These are phyloP conservation scores for Phytophthora megakarya DNA, from an alignment of 352 stramenopile genomes.

Conservation along the genomic window DNA sequence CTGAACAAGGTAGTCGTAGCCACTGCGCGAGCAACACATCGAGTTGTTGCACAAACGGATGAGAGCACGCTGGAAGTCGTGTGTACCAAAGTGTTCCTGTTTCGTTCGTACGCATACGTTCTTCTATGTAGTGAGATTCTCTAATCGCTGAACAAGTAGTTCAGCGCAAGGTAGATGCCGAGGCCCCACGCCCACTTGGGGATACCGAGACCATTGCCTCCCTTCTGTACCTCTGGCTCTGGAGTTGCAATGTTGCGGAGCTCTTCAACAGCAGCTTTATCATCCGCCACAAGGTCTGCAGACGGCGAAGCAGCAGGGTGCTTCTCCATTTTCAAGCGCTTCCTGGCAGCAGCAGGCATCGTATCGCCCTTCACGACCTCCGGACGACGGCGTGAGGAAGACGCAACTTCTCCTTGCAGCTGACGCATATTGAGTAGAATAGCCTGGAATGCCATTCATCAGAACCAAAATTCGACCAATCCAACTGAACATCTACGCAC, in stretches of 20 bases:
- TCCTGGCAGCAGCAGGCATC: constrained; percentile 54
- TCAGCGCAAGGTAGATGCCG: constrained; percentile 68
- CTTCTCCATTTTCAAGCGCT: constrained; percentile 76
- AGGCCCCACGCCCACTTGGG: constrained; percentile 73
- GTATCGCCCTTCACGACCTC: constrained; percentile 60
- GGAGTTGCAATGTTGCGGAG: constrained; percentile 54
- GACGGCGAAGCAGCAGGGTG: constrained; percentile 23
- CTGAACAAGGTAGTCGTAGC: too few relatives aligned
- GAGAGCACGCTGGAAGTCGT: not conserved
- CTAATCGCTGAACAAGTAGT: constrained; percentile 62
- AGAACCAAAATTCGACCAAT: not conserved
- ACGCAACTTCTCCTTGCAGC: constrained; percentile 80
- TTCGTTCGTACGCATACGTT: constrained; percentile 1
- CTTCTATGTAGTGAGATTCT: constrained; percentile 8
- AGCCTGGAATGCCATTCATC: constrained; percentile 52
- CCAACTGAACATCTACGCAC: constrained; percentile 28
- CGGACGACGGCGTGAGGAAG: constrained; percentile 50
- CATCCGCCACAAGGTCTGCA: constrained; percentile 14
- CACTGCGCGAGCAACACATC: too few relatives aligned
- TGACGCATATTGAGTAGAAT: constrained; percentile 81
- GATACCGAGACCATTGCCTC: constrained; percentile 47
- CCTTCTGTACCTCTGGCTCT: constrained; percentile 53
- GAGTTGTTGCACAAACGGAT: not conserved
- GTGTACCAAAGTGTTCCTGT: constrained; percentile 1
- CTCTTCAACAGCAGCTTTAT: constrained; percentile 39